A percentile compares a stretch with the other conserved stretches of the same genome.
These are phyloP conservation scores for Globisporangium alternatum DNA, from an alignment of 352 stramenopile species.

Conservation along the genomic window DNA sequence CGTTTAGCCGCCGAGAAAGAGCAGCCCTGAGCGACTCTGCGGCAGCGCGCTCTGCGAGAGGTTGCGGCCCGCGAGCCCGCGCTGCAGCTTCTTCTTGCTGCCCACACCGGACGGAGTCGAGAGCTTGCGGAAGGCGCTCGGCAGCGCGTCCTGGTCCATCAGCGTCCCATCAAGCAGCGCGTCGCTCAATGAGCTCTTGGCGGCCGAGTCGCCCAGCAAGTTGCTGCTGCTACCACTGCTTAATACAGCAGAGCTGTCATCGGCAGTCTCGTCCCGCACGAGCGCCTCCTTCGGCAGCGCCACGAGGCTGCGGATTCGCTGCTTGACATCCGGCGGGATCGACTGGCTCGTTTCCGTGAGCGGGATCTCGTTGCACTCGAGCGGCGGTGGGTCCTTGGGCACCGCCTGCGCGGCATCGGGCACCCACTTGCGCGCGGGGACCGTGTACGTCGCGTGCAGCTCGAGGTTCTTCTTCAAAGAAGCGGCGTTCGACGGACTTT, in stretches of 20 bases:
- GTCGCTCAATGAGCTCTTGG: not conserved
- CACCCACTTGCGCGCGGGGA: conserved; percentile 59
- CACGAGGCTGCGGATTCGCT: conserved; percentile 42
- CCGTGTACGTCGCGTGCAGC: conserved; percentile 57
- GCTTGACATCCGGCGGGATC: conserved; percentile 41
- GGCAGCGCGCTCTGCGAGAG: conserved; percentile 18
- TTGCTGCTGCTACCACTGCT: conserved; percentile 1
- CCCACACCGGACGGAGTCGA: not conserved
- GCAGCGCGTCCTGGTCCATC: not conserved
- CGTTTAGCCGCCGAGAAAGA: conserved; percentile 4
- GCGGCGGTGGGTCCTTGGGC: conserved; percentile 47
- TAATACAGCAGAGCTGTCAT: not conserved
- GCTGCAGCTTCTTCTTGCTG: conserved; percentile 33
- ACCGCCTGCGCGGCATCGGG: conserved; percentile 29
- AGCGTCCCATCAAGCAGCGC: not conserved
- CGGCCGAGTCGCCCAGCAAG: not conserved
- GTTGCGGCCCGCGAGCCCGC: conserved; percentile 27
- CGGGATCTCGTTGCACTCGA: conserved; percentile 57
- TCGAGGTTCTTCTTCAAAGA: conserved; percentile 67
- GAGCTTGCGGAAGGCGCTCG: conserved; percentile 3
- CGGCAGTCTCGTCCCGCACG: conserved; percentile 33
- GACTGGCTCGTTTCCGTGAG: conserved; percentile 54
- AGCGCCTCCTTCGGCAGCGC: conserved; percentile 50
- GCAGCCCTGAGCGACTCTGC: not conserved
- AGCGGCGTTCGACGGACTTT: conserved; percentile 38